phyloP scores from a whole-genome alignment of 1,284 basidiomycete genomes.

The Cryptococcus hybrid region DNA sequence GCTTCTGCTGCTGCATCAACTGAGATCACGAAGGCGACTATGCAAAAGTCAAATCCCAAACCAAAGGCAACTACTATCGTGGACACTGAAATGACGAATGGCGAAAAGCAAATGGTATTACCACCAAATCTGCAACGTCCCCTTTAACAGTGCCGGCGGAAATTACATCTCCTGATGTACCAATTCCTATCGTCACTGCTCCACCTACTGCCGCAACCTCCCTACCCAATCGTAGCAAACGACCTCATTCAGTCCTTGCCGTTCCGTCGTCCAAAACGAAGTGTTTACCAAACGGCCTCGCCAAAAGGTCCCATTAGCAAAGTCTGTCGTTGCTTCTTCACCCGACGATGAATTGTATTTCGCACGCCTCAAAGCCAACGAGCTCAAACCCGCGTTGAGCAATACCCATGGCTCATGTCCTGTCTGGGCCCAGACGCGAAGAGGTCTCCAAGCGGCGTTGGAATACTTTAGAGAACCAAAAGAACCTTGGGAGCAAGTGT shows the following conservation, averaged over 20 bases:
- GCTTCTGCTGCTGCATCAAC: no score
- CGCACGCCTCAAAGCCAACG: constrained; percentile 24
- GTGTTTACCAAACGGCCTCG: not conserved
- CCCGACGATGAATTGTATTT: constrained; percentile 23
- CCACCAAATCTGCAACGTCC: no score
- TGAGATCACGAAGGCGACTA: no score
- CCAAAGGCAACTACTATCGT: no score
- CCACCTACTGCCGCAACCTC: no score
- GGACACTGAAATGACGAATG: no score
- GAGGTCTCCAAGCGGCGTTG: constrained; percentile 25
- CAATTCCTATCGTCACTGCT: no score
- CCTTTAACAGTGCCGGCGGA: no score
- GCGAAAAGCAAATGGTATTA: no score
- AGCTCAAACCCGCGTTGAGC: constrained; percentile 13
- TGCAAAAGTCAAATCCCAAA: no score
- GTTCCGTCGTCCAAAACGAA: not conserved
- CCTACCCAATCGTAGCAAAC: not conserved
- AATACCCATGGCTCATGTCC: constrained; percentile 31
- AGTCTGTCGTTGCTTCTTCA: not conserved
- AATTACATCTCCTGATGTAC: no score
- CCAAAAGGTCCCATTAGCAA: not conserved
- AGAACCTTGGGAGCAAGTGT: constrained; percentile 37
- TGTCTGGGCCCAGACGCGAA: constrained; percentile 39
- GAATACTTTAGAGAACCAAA: constrained; percentile 37
- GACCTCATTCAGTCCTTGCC: not conserved